A percentile compares a stretch with the other conserved stretches of the same genome.
phyloP scores from a whole-genome alignment of 345 rosid genomes.

The Linum tenue region DNA sequence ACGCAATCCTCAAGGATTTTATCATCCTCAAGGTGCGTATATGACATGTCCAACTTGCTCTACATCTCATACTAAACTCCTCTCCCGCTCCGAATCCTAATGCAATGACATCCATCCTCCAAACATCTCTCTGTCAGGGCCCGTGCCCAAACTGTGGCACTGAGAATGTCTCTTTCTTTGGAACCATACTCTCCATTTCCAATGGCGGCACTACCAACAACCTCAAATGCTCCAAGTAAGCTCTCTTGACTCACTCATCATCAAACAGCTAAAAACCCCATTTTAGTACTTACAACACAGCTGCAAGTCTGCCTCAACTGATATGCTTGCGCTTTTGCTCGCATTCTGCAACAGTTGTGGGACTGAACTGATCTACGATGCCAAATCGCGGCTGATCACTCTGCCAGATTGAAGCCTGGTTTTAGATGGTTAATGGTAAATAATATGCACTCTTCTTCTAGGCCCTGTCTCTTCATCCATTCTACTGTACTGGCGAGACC shows the following conservation, averaged over 20 bases:
- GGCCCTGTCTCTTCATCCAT: too few species aligned
- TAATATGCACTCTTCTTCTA: too few species aligned
- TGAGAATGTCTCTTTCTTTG: slow-evolving; percentile 82
- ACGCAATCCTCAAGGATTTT: slow-evolving; percentile 60
- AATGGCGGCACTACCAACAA: slow-evolving; percentile 62
- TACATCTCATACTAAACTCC: background rate
- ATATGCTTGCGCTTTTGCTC: background rate
- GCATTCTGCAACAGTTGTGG: slow-evolving; percentile 45
- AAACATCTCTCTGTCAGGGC: slow-evolving; percentile 36
- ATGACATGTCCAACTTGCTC: background rate
- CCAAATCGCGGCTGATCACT: slow-evolving; percentile 55
- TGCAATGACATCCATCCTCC: background rate
- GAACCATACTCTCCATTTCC: slow-evolving; percentile 70
- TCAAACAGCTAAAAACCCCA: slow-evolving; percentile 4
- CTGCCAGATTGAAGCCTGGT: slow-evolving; percentile 73
- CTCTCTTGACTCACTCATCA: background rate
- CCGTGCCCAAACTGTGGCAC: slow-evolving; percentile 91
- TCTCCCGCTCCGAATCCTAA: background rate
- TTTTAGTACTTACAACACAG: too few species aligned
- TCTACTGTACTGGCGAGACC: too few species aligned
- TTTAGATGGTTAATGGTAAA: slow-evolving; percentile 11
- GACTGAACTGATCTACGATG: slow-evolving; percentile 51
- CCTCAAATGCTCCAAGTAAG: slow-evolving; percentile 83
- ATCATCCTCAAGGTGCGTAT: slow-evolving; percentile 63
- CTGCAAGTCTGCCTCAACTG: background rate